Percentiles rank a stretch among this genome's conserved stretches.
Evolutionary conservation across 164 flowering plant species (phyloP).

Genomic region (Umbellularia californica): DNA sequence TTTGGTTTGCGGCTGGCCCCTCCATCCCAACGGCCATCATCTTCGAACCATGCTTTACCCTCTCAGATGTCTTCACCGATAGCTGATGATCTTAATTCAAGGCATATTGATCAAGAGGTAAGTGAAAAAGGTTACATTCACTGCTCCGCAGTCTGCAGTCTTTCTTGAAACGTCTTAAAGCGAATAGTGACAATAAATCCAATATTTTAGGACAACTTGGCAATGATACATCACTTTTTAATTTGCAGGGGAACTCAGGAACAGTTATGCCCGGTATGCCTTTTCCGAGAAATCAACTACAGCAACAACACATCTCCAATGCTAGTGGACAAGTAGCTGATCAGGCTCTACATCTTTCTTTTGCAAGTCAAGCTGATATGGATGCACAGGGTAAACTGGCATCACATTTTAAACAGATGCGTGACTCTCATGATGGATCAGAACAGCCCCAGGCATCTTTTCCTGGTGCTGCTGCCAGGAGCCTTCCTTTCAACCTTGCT

Average conservation of each 20-base stretch:
- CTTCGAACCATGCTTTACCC: constrained; percentile 30
- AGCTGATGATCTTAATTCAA: constrained; percentile 26
- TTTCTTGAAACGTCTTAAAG: constrained; percentile 8
- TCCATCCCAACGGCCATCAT: constrained; percentile 22
- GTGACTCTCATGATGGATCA: constrained; percentile 22
- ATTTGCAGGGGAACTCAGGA: constrained; percentile 28
- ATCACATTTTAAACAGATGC: constrained; percentile 27
- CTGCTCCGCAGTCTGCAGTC: constrained; percentile 25
- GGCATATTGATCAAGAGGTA: constrained; percentile 27
- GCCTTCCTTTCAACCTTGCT: constrained; percentile 24
- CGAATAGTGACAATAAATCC: constrained; percentile 29
- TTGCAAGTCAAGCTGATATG: constrained; percentile 14
- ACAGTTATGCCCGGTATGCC: constrained; percentile 29
- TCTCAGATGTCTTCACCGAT: constrained; percentile 34
- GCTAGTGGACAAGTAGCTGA: constrained; percentile 29
- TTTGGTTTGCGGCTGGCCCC: constrained; percentile 27
- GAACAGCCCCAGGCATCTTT: constrained; percentile 28
- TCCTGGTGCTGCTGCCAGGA: constrained; percentile 25
- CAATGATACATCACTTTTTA: constrained; percentile 23
- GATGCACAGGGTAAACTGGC: constrained; percentile 17
- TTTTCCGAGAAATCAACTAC: constrained; percentile 35
- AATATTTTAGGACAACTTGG: constrained; percentile 25
- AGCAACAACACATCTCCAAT: constrained; percentile 30
- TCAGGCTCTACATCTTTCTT: constrained; percentile 29
- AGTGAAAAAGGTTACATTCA: constrained; percentile 33